phyloP scores from a whole-genome alignment of 2,329 filamentous ascomycete species.

The Trichoderma atrobrunneum region DNA sequence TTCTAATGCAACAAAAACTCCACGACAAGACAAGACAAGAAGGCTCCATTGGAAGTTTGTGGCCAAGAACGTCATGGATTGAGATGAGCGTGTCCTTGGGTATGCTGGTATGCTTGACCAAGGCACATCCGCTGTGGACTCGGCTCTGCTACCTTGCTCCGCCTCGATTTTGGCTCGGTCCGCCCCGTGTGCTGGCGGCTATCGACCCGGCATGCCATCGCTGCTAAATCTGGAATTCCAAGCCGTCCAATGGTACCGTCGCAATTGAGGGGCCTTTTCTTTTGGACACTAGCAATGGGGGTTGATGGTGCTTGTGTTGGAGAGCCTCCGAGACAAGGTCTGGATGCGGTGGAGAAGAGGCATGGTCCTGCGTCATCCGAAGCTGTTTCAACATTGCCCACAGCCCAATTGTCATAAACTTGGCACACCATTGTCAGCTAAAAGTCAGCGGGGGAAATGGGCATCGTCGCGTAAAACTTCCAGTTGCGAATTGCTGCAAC shows the following conservation, averaged over 20 bases:
- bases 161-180: not conserved
- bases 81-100: not conserved
- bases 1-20: not conserved
- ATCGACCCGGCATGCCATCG: not conserved
- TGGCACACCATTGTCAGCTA: not conserved
- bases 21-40: not conserved
- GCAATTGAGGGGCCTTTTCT: not conserved
- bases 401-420: not conserved
- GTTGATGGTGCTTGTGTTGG: not conserved
- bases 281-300: not conserved
- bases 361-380: constrained; percentile 1
- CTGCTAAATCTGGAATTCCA: not conserved
- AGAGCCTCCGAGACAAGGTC: not conserved
- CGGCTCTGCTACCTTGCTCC: not conserved
- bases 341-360: not conserved
- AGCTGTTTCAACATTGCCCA: not conserved
- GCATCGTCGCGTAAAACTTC: not conserved
- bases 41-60: not conserved
- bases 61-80: not conserved
- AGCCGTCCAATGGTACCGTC: not conserved
- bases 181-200: not conserved
- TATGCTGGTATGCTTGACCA: not conserved
- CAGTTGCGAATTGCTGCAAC: not conserved
- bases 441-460: not conserved
- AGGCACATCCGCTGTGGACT: not conserved